These are phyloP conservation scores for Physcomitrellopsis africana DNA, from an alignment of 225 moss, liverwort and hornwort species.

Conservation along the genomic window DNA sequence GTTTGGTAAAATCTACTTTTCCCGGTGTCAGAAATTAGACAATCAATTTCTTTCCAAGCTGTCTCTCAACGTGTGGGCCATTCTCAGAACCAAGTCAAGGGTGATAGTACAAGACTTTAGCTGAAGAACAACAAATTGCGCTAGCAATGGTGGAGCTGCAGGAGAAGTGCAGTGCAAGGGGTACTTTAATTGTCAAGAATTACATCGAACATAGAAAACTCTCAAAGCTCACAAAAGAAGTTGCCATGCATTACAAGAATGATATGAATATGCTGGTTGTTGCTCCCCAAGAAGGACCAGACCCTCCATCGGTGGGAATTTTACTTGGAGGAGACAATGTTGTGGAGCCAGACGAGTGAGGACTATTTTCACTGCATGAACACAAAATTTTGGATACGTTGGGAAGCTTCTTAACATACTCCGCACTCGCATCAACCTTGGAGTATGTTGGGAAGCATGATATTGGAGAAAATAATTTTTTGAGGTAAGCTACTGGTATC, in stretches of 20 bases:
- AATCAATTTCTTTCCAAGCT: no score
- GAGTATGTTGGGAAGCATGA: conserved; percentile 88
- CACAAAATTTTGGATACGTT: no score
- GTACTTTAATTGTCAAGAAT: conserved; percentile 76
- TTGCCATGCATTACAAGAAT: conserved; percentile 68
- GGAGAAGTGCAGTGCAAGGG: conserved; percentile 86
- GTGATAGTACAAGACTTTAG: conserved; percentile 33
- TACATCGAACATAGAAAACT: conserved; percentile 83
- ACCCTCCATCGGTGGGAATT: conserved; percentile 70
- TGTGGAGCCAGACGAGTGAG: conserved; percentile 91
- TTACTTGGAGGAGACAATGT: conserved; percentile 90
- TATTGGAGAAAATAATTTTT: conserved; percentile 73
- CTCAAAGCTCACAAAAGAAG: conserved; percentile 74
- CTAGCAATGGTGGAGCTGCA: conserved; percentile 89
- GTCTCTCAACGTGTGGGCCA: no score
- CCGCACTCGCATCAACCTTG: no score
- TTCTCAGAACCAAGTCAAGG: no score
- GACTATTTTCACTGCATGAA: conserved; percentile 83
- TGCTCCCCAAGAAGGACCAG: conserved; percentile 72
- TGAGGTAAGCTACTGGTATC: conserved; percentile 52
- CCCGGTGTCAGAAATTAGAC: no score
- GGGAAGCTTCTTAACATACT: no score
- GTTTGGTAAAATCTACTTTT: no score
- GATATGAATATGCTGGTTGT: conserved; percentile 70
- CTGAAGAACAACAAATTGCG: conserved; percentile 83